phyloP scores from a whole-genome alignment of 176 grass and related monocot genomes.

The Tillandsia leiboldiana region DNA sequence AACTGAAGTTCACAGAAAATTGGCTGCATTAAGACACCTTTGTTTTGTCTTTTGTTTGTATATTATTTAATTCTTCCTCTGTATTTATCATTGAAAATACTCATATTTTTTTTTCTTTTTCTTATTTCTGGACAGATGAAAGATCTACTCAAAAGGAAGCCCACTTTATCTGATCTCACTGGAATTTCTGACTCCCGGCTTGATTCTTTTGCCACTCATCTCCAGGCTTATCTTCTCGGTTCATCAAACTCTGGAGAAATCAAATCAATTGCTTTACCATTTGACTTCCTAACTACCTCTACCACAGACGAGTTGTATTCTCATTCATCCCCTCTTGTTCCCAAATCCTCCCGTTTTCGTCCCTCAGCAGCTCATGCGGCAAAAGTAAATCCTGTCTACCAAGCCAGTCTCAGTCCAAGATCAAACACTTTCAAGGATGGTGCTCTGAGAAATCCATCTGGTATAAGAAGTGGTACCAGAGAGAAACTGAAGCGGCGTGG shows the following conservation, averaged over 20 bases:
- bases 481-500: slow-evolving; percentile 43
- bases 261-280: slow-evolving; percentile 33
- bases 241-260: slow-evolving; percentile 48
- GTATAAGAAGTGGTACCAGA: slow-evolving; percentile 33
- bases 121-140: slow-evolving; percentile 54
- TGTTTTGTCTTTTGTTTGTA: not conserved
- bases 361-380: slow-evolving; percentile 22
- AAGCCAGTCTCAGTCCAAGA: slow-evolving; percentile 63
- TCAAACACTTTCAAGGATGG: slow-evolving; percentile 72
- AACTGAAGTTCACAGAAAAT: too few species aligned
- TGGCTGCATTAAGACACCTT: too few species aligned
- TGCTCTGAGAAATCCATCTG: slow-evolving; percentile 26
- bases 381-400: slow-evolving; percentile 31
- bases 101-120: slow-evolving; percentile 8
- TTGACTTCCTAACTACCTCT: slow-evolving; percentile 14
- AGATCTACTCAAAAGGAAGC: slow-evolving; percentile 60
- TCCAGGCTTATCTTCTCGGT: slow-evolving; percentile 60
- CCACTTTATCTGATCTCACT: slow-evolving; percentile 66
- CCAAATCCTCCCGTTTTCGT: slow-evolving; percentile 32
- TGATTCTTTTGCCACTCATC: slow-evolving; percentile 62
- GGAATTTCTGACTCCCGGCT: slow-evolving; percentile 70
- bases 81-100: not conserved
- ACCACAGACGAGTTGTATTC: slow-evolving; percentile 28
- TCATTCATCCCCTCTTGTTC: slow-evolving; percentile 26
- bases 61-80: not conserved